Conservation (phyloP, 2,329 filamentous ascomycete species). For the Colletotrichum tanaceti region DNA sequence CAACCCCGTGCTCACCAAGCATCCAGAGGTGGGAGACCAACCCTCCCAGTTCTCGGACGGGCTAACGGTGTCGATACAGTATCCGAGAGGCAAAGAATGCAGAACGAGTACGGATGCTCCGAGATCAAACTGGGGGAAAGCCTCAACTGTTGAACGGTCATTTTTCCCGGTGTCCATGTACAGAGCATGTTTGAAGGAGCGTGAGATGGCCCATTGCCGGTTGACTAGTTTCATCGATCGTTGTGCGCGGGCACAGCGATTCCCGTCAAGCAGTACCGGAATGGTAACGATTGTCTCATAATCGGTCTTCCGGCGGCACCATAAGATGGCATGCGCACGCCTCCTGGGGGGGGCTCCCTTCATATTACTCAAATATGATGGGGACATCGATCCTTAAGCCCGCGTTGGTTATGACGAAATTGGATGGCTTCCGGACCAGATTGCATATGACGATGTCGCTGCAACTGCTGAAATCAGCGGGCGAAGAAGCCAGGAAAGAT, state of each 20-base stretch:
- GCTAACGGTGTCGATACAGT: not conserved
- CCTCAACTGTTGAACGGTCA: not conserved
- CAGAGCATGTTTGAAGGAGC: not conserved
- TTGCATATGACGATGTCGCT: not conserved
- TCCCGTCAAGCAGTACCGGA: not conserved
- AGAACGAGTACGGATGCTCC: not conserved
- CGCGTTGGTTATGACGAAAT: not conserved
- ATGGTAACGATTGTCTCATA: not conserved
- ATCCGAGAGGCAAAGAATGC: not conserved
- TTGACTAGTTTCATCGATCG: not conserved
- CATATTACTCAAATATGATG: not conserved
- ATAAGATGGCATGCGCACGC: not conserved
- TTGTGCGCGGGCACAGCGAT: not conserved
- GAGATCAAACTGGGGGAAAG: not conserved
- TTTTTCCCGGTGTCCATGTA: not conserved
- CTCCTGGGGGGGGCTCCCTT: not conserved
- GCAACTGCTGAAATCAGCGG: not conserved
- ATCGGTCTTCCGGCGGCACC: not conserved
- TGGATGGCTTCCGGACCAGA: not conserved
- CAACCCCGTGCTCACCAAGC: not conserved
- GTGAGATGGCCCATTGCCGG: not conserved
- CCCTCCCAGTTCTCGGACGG: not conserved
- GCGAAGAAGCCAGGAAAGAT: not conserved
- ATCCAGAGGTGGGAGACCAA: not conserved
- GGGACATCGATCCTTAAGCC: not conserved